Evolutionary conservation across 345 rosid genomes (phyloP), one percentile per base, ranked within the genome.

Genomic region (Xanthoceras sorbifolium): DNA sequence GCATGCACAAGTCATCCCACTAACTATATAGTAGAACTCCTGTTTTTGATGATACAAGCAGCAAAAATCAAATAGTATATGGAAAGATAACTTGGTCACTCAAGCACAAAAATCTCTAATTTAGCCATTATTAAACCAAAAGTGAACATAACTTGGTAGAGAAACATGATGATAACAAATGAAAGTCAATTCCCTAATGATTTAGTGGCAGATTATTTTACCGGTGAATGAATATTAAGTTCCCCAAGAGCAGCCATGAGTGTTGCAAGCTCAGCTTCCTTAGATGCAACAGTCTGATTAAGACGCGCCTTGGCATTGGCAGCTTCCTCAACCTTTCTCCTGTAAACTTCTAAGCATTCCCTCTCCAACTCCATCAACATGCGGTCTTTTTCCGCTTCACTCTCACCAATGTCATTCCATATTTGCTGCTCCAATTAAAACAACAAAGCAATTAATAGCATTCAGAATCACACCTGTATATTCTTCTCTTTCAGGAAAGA

Each of bases 381-480:
- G 8, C 86, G 83, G 68, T 92, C 99, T 81, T 90, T 93, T 48
- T 95, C 99, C 3, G 83, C 82, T 81, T 95, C 96, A 72, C 85
- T 90, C 85, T 95, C 99, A 14, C 99, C 99, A 44, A 95, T 93
- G 38, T 95, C 99, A 83, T 78, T 91, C 99, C 99, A 95, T 87
- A 95, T 81, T 95, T 95, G 90, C 99, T 95, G 99, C 78, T 79
- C 79, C 62, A 85, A 70, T 14, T 50, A 60, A 32, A 73, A 78
- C 18, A 73, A 36, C 48, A 72, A 5, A 48, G 28, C 44, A 69
- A 23, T 55, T 60, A 44, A 23, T 69, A 42, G 15, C 8, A 64
- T 64, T 31, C 25, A 57, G 61, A 67, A 9, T 12, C 8, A 9
- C n/a, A 68, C 28, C 52, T 68, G 26, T 40, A 42, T 32, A 42